These are phyloP conservation scores for Citrus cavaleriei DNA, from an alignment of 345 rosid genomes.

Conservation along the genomic window DNA sequence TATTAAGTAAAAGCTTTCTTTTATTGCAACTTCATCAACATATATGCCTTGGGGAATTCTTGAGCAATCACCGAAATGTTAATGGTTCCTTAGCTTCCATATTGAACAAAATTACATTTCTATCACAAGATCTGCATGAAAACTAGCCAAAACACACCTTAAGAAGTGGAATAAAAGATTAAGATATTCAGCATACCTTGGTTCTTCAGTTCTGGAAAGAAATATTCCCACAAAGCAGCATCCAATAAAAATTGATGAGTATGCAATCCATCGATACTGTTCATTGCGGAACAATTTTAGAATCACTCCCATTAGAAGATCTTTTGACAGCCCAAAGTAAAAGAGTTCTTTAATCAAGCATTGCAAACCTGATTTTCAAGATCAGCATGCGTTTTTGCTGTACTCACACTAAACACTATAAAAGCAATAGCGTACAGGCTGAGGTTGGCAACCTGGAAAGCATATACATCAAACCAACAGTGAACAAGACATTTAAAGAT, in stretches of 20 bases:
- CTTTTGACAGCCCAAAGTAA: background rate
- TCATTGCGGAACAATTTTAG: conserved; percentile 16
- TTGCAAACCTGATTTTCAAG: conserved; percentile 79
- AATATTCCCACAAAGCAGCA: conserved; percentile 79
- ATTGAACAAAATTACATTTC: background rate
- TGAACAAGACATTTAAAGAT: conserved; percentile 5
- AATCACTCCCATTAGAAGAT: conserved; percentile 2
- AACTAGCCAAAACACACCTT: background rate
- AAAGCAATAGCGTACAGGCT: conserved; percentile 81
- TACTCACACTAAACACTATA: conserved; percentile 50
- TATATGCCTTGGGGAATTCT: background rate
- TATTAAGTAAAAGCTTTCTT: background rate
- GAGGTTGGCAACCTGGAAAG: conserved; percentile 79
- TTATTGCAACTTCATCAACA: background rate
- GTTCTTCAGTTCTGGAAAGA: conserved; percentile 80
- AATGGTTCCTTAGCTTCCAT: background rate
- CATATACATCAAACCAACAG: background rate
- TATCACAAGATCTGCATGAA: background rate
- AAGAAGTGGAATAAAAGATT: conserved; percentile 1
- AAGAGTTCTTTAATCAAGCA: background rate
- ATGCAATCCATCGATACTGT: conserved; percentile 97
- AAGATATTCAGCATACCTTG: conserved; percentile 49
- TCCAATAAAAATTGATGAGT: conserved; percentile 68
- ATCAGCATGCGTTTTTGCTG: conserved; percentile 48
- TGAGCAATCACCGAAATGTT: background rate